phyloP scores from a whole-genome alignment of 495 filamentous ascomycete species.

The Parathielavia hyrcaniae region DNA sequence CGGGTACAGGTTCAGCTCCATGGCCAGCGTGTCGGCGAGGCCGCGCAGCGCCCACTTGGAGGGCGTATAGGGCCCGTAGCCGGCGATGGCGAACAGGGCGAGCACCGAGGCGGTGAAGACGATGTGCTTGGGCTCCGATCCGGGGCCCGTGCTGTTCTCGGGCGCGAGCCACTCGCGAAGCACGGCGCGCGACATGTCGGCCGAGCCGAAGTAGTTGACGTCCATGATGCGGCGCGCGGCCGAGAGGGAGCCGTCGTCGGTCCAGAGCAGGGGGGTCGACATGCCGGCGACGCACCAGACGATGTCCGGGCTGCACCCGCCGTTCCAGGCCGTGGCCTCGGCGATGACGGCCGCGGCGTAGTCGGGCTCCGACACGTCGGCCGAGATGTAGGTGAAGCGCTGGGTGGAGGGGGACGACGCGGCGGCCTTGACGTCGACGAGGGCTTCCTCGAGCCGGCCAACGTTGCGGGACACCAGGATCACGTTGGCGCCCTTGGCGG shows the following conservation, averaged over 20 bases:
- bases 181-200: constrained; percentile 72
- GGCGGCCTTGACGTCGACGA: constrained; percentile 57
- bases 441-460: constrained; percentile 64
- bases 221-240: constrained; percentile 74
- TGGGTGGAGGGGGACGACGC: constrained; percentile 58
- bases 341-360: constrained; percentile 63
- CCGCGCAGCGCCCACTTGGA: constrained; percentile 79
- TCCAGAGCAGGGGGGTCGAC: constrained; percentile 69
- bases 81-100: constrained; percentile 68
- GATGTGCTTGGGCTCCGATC: constrained; percentile 59
- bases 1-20: constrained; percentile 78
- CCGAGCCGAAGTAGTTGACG: constrained; percentile 84
- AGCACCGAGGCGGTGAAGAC: constrained; percentile 79
- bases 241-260: constrained; percentile 57
- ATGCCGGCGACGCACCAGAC: constrained; percentile 89
- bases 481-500: constrained; percentile 78
- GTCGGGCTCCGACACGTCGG: constrained; percentile 65
- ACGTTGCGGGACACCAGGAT: constrained; percentile 75
- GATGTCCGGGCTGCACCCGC: constrained; percentile 64
- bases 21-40: constrained; percentile 72
- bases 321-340: constrained; percentile 80
- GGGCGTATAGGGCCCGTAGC: constrained; percentile 83
- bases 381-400: constrained; percentile 75
- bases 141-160: constrained; percentile 28
- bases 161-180: constrained; percentile 56